Percentiles rank a stretch among this genome's conserved stretches.
Evolutionary conservation across 305 asterid genomes (phyloP).

Genomic region (Solanum aculeatissimum): DNA sequence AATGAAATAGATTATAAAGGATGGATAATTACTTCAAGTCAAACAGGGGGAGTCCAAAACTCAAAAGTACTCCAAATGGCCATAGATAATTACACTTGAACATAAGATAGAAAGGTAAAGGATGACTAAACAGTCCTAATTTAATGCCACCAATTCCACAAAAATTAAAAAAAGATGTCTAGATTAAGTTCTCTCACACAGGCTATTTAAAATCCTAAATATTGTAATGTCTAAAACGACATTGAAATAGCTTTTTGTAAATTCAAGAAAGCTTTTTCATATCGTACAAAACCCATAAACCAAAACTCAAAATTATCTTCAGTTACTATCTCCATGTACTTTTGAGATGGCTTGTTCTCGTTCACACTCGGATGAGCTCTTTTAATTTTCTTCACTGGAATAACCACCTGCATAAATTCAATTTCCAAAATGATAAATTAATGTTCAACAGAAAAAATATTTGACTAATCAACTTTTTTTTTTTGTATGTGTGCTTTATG

Average conservation of each 20-base stretch:
- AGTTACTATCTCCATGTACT: constrained; percentile 9
- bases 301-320: constrained; percentile 15
- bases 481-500: neutral
- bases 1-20: neutral
- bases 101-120: neutral
- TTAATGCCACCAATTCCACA: neutral
- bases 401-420: constrained; percentile 28
- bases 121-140: neutral
- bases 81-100: neutral
- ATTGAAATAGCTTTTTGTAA: constrained; percentile 9
- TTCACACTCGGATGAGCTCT: constrained; percentile 1
- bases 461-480: neutral
- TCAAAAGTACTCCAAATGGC: neutral
- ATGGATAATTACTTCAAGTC: no score
- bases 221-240: neutral
- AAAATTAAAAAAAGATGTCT: neutral
- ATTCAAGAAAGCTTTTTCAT: constrained; percentile 11
- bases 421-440: neutral
- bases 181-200: neutral
- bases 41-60: neutral
- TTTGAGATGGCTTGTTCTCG: constrained; percentile 7
- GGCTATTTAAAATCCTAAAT: neutral
- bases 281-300: constrained; percentile 19
- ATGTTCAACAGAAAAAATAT: neutral
- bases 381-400: constrained; percentile 23